Percentiles rank a stretch among this genome's conserved stretches.
phyloP scores from a whole-genome alignment of 2,329 filamentous ascomycete species.

The Pyrenochaeta sp. region DNA sequence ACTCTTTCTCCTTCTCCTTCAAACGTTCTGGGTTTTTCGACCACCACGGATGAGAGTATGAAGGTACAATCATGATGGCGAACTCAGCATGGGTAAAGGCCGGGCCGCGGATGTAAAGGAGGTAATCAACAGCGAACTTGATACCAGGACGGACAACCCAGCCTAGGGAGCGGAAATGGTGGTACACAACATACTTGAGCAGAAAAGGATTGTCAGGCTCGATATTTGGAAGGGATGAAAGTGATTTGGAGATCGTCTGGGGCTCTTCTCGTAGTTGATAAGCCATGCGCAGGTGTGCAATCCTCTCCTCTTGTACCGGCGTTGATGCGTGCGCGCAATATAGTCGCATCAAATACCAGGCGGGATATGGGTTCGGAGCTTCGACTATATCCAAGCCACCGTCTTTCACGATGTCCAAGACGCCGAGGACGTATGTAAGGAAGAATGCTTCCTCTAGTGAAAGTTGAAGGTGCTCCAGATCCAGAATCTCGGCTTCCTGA shows the following conservation, averaged over 20 bases:
- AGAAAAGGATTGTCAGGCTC: constrained; percentile 84
- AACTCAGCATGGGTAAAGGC: constrained; percentile 97
- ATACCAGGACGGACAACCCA: constrained; percentile 93
- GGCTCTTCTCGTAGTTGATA: constrained; percentile 21
- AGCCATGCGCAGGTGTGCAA: constrained; percentile 20
- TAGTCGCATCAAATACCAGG: constrained; percentile 52
- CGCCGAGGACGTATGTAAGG: constrained; percentile 80
- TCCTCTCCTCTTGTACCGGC: constrained; percentile 45
- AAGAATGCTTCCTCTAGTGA: constrained; percentile 93
- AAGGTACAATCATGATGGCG: constrained; percentile 82
- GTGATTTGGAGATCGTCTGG: constrained; percentile 8
- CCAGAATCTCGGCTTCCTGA: constrained; percentile 26
- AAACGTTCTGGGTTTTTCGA: constrained; percentile 56
- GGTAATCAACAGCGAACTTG: constrained; percentile 93
- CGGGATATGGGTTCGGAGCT: constrained; percentile 54
- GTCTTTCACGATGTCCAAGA: constrained; percentile 69
- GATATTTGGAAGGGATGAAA: constrained; percentile 49
- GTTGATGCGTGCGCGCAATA: constrained; percentile 76
- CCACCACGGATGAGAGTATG: constrained; percentile 81
- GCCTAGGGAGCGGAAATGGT: constrained; percentile 93
- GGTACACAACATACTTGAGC: constrained; percentile 87
- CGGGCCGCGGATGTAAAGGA: constrained; percentile 92
- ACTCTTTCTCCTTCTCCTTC: constrained; percentile 59
- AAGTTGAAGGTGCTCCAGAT: constrained; percentile 88
- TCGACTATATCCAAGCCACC: constrained; percentile 41